These are phyloP conservation scores for Pythium sukuiense DNA, from an alignment of 352 stramenopile species.

Conservation along the genomic window DNA sequence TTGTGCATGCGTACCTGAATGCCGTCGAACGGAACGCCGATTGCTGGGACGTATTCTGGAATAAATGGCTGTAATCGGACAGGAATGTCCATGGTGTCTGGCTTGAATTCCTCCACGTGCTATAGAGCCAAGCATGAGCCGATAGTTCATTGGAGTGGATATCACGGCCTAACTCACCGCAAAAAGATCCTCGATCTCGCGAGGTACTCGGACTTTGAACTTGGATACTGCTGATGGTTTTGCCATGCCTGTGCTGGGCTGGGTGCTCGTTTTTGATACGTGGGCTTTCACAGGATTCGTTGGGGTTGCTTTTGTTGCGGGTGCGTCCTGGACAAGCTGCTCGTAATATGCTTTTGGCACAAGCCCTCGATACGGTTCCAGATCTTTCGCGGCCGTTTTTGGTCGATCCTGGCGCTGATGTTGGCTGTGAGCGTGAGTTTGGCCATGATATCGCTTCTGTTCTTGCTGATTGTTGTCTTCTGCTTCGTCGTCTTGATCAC, in stretches of 20 bases:
- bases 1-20: constrained; percentile 44
- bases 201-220: constrained; percentile 45
- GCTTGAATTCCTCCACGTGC: constrained; percentile 82
- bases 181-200: constrained; percentile 61
- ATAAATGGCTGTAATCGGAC: constrained; percentile 93
- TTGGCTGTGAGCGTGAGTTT: not conserved
- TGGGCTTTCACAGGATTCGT: not conserved
- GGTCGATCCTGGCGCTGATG: constrained; percentile 26
- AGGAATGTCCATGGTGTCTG: constrained; percentile 88
- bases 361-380: constrained; percentile 56
- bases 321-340: constrained; percentile 28
- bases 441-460: constrained; percentile 2
- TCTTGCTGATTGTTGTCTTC: constrained; percentile 5
- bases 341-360: constrained; percentile 57
- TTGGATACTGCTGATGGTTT: constrained; percentile 1
- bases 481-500: constrained; percentile 10
- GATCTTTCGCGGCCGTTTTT: constrained; percentile 54
- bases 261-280: not conserved
- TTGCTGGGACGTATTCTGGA: constrained; percentile 88
- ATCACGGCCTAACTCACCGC: constrained; percentile 31
- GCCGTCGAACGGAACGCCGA: constrained; percentile 67
- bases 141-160: constrained; percentile 1
- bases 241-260: not conserved
- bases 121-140: constrained; percentile 22
- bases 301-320: constrained; percentile 5